Base-by-base conservation (phyloP, 805 yeast genomes). In the Pichia pseudocactophila region DNA sequence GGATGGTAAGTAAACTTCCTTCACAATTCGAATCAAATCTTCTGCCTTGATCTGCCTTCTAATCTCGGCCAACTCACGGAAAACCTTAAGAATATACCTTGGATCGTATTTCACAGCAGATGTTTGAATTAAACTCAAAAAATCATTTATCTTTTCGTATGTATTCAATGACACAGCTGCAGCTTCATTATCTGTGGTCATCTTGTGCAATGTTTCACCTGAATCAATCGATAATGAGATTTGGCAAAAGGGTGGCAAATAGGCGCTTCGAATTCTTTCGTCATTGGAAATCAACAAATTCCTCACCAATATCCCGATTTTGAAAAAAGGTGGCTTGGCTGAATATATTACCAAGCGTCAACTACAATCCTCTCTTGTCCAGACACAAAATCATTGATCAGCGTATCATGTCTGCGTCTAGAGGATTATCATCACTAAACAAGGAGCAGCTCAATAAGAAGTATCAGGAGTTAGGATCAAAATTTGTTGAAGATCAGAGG, bases 61-160 rank as follows among this genome's bases (percentile, higher is more conserved):
- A 48, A 90, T 68, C 2, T 78, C 68, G 7, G 89, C 84, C 53
- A 89, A 69, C 48, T 86, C 94, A 49, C 96, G 80, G 50, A 92
- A 74, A 18, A 86, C 89, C 57, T 83, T 84, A 62, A 90, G 74
- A 36, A 92, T 77, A 63, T 82, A 85, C 50, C 97, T 76, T 51
- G 95, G 85, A 62, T 92, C 98, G 59, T 79, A 78, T 42, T 78
- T 77, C 36, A 36, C 62, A 42, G 57, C 62, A 52, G 60, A 71
- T 65, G 55, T 58, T 42, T 56, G 56, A 27, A 62, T 55, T 37
- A 58, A 48, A 8, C 17, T 7, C 19, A 48, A 13, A 30, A 48
- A 37, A 9, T 36, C 20, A 7, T 32, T 26, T 16, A 48, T 26
- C 27, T 45, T 38, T 6, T 18, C 41, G 8, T 34, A 27, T 3